These are phyloP conservation scores for Sabuloglossum arenarium DNA, from an alignment of 495 filamentous ascomycete species.

Conservation along the genomic window DNA sequence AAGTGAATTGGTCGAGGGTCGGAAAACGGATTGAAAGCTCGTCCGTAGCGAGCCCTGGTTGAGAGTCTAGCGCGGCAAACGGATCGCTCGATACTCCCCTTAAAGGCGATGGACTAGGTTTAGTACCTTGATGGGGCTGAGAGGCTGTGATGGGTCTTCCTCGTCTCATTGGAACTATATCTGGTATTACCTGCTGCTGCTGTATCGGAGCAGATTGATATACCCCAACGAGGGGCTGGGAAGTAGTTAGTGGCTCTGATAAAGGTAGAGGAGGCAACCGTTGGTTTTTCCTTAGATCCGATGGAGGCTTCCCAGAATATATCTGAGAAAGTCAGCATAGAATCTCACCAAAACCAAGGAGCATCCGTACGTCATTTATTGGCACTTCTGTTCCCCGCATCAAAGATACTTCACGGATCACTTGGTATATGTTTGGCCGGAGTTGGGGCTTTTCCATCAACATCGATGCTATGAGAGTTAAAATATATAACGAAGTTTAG, in stretches of 20 bases:
- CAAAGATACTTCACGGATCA: conserved; percentile 59
- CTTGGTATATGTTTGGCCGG: conserved; percentile 87
- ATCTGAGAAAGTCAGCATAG: conserved; percentile 35
- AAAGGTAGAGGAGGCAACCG: conserved; percentile 40
- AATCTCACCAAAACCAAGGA: neutral
- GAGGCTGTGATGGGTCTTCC: conserved; percentile 43
- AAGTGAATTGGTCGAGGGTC: conserved; percentile 77
- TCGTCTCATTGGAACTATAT: conserved; percentile 86
- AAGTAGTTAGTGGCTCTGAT: conserved; percentile 24
- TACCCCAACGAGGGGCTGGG: conserved; percentile 47
- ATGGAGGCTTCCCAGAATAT: conserved; percentile 48
- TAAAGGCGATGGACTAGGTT: conserved; percentile 54
- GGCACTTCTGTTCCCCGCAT: conserved; percentile 82
- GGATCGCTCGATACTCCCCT: conserved; percentile 58
- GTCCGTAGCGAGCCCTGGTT: conserved; percentile 33
- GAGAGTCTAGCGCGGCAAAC: conserved; percentile 62
- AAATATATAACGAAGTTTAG: neutral
- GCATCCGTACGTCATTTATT: conserved; percentile 62
- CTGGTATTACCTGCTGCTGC: conserved; percentile 54
- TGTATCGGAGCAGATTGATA: conserved; percentile 43
- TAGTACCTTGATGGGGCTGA: conserved; percentile 23
- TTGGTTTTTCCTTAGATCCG: conserved; percentile 39
- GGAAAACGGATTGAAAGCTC: conserved; percentile 76
- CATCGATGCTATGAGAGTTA: conserved; percentile 49
- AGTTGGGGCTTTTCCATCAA: conserved; percentile 62